Percentiles rank a stretch among this genome's conserved stretches.
phyloP scores from a whole-genome alignment of 331 rosid species.

The Quercus lobata region DNA sequence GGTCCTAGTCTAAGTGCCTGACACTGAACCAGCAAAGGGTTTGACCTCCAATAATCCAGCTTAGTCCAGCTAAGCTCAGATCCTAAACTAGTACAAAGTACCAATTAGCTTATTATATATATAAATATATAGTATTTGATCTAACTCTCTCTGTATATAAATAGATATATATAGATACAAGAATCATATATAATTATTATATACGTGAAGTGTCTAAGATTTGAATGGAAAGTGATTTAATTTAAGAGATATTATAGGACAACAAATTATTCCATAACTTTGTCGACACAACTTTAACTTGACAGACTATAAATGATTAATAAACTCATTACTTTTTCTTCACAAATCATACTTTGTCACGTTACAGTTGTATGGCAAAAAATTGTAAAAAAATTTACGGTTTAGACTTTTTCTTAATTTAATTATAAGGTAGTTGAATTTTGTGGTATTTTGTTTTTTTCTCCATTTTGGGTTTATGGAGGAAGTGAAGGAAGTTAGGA shows the following conservation, averaged over 20 bases:
- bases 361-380: background rate
- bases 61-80: conserved; percentile 24
- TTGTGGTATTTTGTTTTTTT: background rate
- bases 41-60: conserved; percentile 28
- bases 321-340: background rate
- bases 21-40: conserved; percentile 13
- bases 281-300: too few relatives aligned
- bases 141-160: background rate
- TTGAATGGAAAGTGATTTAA: too few relatives aligned
- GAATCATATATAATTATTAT: background rate
- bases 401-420: background rate
- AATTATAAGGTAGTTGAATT: background rate
- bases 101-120: too few relatives aligned
- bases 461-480: background rate
- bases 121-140: background rate
- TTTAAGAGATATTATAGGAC: too few relatives aligned
- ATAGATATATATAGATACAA: background rate
- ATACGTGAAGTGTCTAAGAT: too few relatives aligned
- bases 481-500: background rate
- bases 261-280: too few relatives aligned
- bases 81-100: background rate
- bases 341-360: rapidly evolving
- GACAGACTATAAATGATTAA: too few relatives aligned
- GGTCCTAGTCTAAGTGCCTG: background rate
- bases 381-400: background rate